Base-by-base conservation (phyloP, 2,329 filamentous ascomycete species). In the Talaromyces sp. region DNA sequence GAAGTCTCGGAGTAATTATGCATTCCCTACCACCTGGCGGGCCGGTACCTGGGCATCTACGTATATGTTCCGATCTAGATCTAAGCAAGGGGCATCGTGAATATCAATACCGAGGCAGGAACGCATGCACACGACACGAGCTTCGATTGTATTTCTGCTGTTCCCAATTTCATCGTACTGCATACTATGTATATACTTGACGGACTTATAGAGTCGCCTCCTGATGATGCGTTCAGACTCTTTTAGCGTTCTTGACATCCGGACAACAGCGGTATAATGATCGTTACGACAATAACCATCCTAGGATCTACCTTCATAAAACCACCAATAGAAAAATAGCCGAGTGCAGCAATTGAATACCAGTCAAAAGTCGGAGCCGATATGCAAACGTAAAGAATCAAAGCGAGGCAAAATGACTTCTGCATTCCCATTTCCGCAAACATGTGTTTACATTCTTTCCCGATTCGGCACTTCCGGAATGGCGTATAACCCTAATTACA, bases 381-480 rank as follows among this genome's bases (percentile, higher is more conserved):
- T 7, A 14, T 27, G 27, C 27, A 31, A 16, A 62, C 60, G 60
- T 41, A 56, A 62, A 56, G 37, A 31, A 33, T 2, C 24, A 52
- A 14, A 52, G 49, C 24, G 49, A 31, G 33, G 49, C 31, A 7
- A 54, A 33, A 54, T 35, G 33, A 22, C n/a, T 56, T 56, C 52
- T 19, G 45, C 64, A 66, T 66, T 66, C 64, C 60, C 62, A 60
- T 33, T 50, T 24, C 64, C 60, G 60, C 60, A 63, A 66, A 66
- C 64, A 66, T 66, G 54, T 66, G 59, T 62, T 63, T 59, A 47
- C 64, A 66, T 66, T 66, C 64, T 66, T 66, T 63, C 39, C 64
- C 35, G 45, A 63, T 66, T 60, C 56, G 64, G 64, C 11, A 60
- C 41, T 66, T 47, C 60, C 60, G 64, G 64, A 66, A 66, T 66